Base-by-base conservation (phyloP, 2,329 filamentous ascomycete genomes). In the Stemphylium beticola region DNA sequence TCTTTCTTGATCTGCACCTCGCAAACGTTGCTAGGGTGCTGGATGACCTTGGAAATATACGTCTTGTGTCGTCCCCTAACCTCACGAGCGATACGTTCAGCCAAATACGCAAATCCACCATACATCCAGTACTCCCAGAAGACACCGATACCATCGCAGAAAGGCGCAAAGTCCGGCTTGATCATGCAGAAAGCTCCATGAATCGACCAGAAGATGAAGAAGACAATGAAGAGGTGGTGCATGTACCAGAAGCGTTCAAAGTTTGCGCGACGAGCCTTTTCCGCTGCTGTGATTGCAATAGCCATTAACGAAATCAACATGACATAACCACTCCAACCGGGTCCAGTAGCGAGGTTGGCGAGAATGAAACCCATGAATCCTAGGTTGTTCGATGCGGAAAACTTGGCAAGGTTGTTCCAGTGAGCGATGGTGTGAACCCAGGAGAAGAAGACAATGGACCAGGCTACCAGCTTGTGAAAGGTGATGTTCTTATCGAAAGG, bases 1-100 rank as follows among this genome's bases (percentile, higher is more conserved):
- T 93, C 90, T 77, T 95, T 95, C 82, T 93, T 93, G 79, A 96
- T 92, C 78, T 95, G 91, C 57, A 96, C 93, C 77, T 96, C 91
- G 74, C 90, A 90, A 15, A 96, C 91, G 68, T 92, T 92, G 80
- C 89, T 92, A 7, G 91, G 91, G 74, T 96, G 91, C 78, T 95
- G 91, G 61, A 96, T 88, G 59, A 96, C 91, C 79, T 95, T 95
- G 61, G 89, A 92, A 56, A 96, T 90, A 73, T 89, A 92, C 14
- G 91, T 93, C 82, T 89, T 91, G 80, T 93, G 90, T 22, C 87
- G 84, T 40, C 91, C 91, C 48, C 91, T 87, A 36, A 93, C 79
- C 76, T 95, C 91, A 58, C 91, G 86, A 17, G 90, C 86, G 53
- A 93, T 81, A 57, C 90, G 83, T 78, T 96, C 91, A n/a, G 85